Percentiles rank a stretch among this genome's conserved stretches.
These are phyloP conservation scores for Pleoardoris graminearum DNA, from an alignment of 2,329 filamentous ascomycete species.

Conservation along the genomic window DNA sequence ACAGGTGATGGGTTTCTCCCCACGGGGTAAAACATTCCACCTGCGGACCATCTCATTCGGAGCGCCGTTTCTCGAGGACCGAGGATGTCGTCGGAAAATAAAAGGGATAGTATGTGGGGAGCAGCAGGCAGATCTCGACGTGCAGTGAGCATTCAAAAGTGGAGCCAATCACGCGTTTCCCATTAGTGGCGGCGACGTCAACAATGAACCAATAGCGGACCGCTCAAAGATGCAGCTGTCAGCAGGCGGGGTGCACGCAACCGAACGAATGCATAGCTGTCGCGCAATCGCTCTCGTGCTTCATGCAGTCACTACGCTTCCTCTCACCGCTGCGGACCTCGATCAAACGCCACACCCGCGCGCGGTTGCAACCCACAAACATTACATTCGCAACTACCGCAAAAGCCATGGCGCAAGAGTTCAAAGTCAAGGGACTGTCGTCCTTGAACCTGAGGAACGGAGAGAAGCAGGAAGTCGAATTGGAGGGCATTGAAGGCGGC, in stretches of 20 bases:
- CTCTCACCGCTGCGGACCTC: conserved; percentile 31
- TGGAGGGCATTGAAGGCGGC: conserved; percentile 82
- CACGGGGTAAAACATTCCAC: too few species aligned
- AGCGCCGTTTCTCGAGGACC: too few species aligned
- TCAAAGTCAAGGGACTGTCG: conserved; percentile 72
- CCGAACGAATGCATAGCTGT: too few species aligned
- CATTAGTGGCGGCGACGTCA: conserved; percentile 10
- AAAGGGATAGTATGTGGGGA: too few species aligned
- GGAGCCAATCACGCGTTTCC: conserved; percentile 7
- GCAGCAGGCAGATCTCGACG: too few species aligned
- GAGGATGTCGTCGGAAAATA: too few species aligned
- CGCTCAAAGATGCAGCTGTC: conserved; percentile 5
- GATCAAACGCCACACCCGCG: conserved; percentile 12
- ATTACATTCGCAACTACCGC: conserved; percentile 30
- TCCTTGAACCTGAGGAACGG: conserved; percentile 75
- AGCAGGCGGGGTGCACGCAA: conserved; percentile 7
- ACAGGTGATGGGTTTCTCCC: too few species aligned
- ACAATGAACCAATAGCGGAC: conserved; percentile 2
- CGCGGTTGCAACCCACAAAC: conserved; percentile 8
- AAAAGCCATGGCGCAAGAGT: conserved; percentile 52
- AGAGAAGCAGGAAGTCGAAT: conserved; percentile 85
- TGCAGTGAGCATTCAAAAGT: not conserved
- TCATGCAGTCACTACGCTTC: conserved; percentile 7
- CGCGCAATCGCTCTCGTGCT: too few species aligned
- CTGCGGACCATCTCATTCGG: too few species aligned